Evolutionary conservation across 2,329 filamentous ascomycete species (phyloP).

Genomic region (Eutypella sp.): DNA sequence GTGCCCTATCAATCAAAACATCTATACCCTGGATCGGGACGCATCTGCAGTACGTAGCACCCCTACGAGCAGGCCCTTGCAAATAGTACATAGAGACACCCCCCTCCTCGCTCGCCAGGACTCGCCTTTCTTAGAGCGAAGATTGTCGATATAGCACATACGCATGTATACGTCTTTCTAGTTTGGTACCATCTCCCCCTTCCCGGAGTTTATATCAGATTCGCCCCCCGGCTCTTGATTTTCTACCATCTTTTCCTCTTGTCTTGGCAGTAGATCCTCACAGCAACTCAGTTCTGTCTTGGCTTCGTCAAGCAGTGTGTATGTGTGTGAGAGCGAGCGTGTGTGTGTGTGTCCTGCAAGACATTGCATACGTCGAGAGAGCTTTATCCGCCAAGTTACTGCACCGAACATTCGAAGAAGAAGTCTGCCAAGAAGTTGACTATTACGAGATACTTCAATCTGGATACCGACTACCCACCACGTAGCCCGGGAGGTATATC

Average conservation of each 20-base stretch:
- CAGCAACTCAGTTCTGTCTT: neutral
- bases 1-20: neutral
- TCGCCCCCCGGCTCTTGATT: neutral
- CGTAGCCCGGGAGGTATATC: slow-evolving; percentile 8
- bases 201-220: neutral
- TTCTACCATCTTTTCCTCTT: neutral
- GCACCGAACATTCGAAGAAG: slow-evolving; percentile 25
- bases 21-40: neutral
- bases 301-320: neutral
- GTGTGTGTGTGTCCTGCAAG: too few relatives aligned
- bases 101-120: neutral
- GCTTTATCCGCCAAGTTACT: slow-evolving; percentile 5
- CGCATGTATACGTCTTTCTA: neutral
- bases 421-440: slow-evolving; percentile 16
- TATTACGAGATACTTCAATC: neutral
- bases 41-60: neutral
- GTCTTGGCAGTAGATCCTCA: neutral
- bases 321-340: too few relatives aligned
- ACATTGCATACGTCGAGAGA: neutral
- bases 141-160: neutral
- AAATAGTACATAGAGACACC: neutral
- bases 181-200: neutral
- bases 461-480: too few relatives aligned
- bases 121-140: neutral
- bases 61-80: neutral